Base-by-base conservation (phyloP, 805 yeast genomes). In the Wickerhamiella sergipiensis region DNA sequence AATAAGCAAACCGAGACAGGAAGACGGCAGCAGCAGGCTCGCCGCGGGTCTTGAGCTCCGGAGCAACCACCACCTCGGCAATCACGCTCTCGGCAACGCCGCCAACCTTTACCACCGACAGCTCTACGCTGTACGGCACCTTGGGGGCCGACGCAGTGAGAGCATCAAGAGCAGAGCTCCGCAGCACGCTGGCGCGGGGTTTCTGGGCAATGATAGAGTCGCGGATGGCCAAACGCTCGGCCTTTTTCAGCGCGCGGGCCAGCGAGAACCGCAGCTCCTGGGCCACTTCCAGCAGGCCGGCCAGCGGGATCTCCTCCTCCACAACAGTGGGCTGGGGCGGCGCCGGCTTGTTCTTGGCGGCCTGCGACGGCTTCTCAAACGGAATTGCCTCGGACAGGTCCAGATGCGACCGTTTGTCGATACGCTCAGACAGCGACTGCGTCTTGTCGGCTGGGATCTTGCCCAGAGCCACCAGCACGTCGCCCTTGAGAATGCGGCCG, bases 401-500 rank as follows among this genome's bases (percentile, higher is more conserved):
- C 56, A 88, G 70, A 59, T 78, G 81, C 55, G 77, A 75, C 55
- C 75, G 75, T 33, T 73, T 66, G 48, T 75, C 70, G 55, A 89
- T 66, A 61, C 71, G 81, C 29, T 76, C 68, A 6, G 84, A 71
- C 52, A 89, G 72, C 19, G 68, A 64, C 18, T 67, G 59, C 22
- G 80, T 79, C 6, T 81, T 68, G 8, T 76, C 79, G 39, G 70
- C 59, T 10, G 85, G 67, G 50, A 89, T 83, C 54, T 76, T 67
- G 26, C 97, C 97, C 49, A 89, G 61, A 63, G 78, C 80, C 0
- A 94, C 92, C 57, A 89, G 73, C 1, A 89, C 90, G 67, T 92
- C 98, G 62, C 80, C 80, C 64, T 89, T 92, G 58, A 85, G 76
- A 66, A 92, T 86, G 75, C 98, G 85, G 60, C 97, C 97, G 63